Evolutionary conservation across 192 early-diverging fungal genomes (phyloP).

Genomic region (Podila epicladia): DNA sequence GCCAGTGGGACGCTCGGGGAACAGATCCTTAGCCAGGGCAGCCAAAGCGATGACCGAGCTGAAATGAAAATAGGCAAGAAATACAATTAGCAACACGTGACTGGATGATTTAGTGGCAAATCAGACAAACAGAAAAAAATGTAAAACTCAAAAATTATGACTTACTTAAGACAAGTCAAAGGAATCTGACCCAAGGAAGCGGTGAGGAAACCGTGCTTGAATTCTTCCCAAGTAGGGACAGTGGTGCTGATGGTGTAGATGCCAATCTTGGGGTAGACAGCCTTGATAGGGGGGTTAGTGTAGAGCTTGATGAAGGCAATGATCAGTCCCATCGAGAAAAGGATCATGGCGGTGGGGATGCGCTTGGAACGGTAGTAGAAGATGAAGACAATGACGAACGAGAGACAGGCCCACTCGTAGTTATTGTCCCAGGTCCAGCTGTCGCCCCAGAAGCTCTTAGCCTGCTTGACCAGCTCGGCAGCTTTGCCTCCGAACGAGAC

Average conservation of each 20-base stretch:
- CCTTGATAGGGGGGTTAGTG: slow-evolving; percentile 45
- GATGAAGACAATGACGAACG: slow-evolving; percentile 74
- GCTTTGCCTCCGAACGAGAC: slow-evolving; percentile 77
- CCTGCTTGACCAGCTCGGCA: slow-evolving; percentile 62
- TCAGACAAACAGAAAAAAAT: too few relatives aligned
- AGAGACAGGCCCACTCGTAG: slow-evolving; percentile 73
- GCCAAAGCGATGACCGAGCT: slow-evolving; percentile 82
- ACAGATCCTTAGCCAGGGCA: slow-evolving; percentile 83
- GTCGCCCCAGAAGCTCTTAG: slow-evolving; percentile 64
- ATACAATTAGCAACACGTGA: too few relatives aligned
- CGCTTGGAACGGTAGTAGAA: slow-evolving; percentile 70
- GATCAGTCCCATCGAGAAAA: slow-evolving; percentile 76
- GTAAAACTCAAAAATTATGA: background rate
- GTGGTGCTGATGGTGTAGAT: slow-evolving; percentile 65
- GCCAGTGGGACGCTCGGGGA: slow-evolving; percentile 68
- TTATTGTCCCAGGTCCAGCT: slow-evolving; percentile 75
- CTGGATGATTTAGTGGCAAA: background rate
- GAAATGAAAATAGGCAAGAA: too few relatives aligned
- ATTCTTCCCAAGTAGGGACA: slow-evolving; percentile 71
- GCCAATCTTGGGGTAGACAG: slow-evolving; percentile 57
- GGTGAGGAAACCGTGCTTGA: slow-evolving; percentile 77
- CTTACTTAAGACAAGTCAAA: slow-evolving; percentile 77
- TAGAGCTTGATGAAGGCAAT: slow-evolving; percentile 70
- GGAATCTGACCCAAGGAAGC: slow-evolving; percentile 90
- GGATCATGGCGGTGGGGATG: slow-evolving; percentile 73